These are phyloP conservation scores for Vararia minispora DNA, from an alignment of 768 basidiomycete species.

Conservation along the genomic window DNA sequence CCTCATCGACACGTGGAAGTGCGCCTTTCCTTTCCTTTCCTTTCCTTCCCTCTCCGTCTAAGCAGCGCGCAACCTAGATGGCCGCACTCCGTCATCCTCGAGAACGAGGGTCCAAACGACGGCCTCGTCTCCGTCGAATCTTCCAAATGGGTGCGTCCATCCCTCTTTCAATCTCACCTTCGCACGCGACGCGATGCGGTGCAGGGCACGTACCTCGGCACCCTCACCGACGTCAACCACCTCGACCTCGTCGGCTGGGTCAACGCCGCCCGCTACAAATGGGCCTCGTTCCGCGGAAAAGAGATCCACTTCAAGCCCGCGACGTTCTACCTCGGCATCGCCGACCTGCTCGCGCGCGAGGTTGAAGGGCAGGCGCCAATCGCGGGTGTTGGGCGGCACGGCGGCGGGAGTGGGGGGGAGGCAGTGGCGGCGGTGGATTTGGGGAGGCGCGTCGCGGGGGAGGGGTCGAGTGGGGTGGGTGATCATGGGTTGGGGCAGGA, in stretches of 20 bases:
- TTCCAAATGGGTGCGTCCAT: constrained; percentile 59
- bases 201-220: constrained; percentile 91
- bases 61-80: constrained; percentile 2
- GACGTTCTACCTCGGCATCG: constrained; percentile 82
- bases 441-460: constrained; percentile 1
- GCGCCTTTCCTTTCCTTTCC: constrained; percentile 14
- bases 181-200: no score
- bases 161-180: constrained; percentile 2
- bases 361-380: constrained; percentile 46
- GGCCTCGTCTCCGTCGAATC: constrained; percentile 86
- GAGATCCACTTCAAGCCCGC: constrained; percentile 88
- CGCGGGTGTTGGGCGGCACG: constrained; percentile 1
- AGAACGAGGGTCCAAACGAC: constrained; percentile 89
- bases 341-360: constrained; percentile 63
- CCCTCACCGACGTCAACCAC: constrained; percentile 83
- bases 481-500: neutral
- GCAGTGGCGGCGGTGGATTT: no score
- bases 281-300: constrained; percentile 80
- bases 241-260: constrained; percentile 92
- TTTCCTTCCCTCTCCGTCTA: neutral
- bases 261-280: constrained; percentile 78
- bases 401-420: neutral
- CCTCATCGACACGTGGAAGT: constrained; percentile 83
- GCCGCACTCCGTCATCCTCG: constrained; percentile 39
- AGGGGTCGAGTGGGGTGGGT: neutral